Conservation (phyloP, 805 yeast genomes). For the Komagataella pastoris region DNA sequence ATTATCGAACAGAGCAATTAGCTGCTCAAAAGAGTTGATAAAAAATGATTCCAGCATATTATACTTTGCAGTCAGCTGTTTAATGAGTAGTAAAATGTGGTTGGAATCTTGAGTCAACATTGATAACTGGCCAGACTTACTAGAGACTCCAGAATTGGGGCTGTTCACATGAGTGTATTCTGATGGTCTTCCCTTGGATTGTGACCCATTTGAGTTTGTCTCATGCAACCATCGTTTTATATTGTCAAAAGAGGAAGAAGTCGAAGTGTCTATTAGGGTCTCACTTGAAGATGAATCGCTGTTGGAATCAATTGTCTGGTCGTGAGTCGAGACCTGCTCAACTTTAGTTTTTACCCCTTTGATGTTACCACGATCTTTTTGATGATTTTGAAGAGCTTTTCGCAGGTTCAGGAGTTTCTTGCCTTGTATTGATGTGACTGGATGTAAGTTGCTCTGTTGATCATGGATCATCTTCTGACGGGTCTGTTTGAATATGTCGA, state of each 20-base stretch:
- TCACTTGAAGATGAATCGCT: neutral
- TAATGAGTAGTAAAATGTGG: neutral
- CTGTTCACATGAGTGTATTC: neutral
- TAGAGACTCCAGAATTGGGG: neutral
- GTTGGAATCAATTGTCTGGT: neutral
- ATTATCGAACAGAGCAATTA: conserved; percentile 5
- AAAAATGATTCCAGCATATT: conserved; percentile 1
- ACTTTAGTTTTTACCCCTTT: neutral
- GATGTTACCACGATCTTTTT: neutral
- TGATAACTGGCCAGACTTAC: neutral
- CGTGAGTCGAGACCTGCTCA: neutral
- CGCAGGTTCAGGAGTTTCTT: neutral
- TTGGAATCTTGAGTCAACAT: neutral
- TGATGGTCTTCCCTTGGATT: neutral
- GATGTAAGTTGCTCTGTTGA: neutral
- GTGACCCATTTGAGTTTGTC: neutral
- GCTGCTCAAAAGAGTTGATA: conserved; percentile 2
- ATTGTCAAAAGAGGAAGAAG: neutral
- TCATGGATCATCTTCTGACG: neutral
- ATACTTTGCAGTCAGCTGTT: neutral
- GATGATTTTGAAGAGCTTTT: neutral
- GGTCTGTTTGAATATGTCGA: neutral
- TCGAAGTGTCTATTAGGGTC: neutral
- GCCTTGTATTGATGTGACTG: neutral
- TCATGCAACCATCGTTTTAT: neutral